Evolutionary conservation across 75 land plant genomes (phyloP).

Genomic region (Pinus albicaulis): DNA sequence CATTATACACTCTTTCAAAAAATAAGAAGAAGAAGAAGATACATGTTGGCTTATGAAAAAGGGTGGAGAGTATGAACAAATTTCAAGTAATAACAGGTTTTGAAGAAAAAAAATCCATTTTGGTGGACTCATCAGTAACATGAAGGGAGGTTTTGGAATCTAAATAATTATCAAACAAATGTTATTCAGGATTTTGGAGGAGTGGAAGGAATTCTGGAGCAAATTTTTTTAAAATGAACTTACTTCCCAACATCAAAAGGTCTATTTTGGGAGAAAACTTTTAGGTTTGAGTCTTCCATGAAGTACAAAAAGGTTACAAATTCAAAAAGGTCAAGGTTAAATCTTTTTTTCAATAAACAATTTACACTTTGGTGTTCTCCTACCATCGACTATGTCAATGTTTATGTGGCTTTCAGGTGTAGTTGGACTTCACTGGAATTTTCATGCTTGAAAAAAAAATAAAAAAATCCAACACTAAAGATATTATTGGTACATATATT

Average conservation of each 20-base stretch:
- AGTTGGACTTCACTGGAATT: too few species aligned
- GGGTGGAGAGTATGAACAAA: too few species aligned
- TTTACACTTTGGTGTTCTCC: slow-evolving; percentile 99
- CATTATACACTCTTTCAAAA: too few species aligned
- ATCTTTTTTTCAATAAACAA: slow-evolving; percentile 68
- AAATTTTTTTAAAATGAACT: slow-evolving; percentile 93
- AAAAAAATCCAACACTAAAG: too few species aligned
- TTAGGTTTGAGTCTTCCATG: slow-evolving; percentile 53
- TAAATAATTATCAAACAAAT: slow-evolving; percentile 96
- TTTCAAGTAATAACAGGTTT: too few species aligned
- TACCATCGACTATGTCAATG: slow-evolving; percentile 96
- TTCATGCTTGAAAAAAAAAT: too few species aligned
- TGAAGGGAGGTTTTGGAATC: slow-evolving; percentile 90
- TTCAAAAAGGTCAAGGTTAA: slow-evolving; percentile 5
- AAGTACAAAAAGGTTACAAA: slow-evolving; percentile 55
- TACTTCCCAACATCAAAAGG: slow-evolving; percentile 65
- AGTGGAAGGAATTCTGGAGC: slow-evolving; percentile 96
- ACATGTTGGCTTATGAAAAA: too few species aligned
- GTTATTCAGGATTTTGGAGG: slow-evolving; percentile 98
- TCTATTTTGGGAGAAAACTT: slow-evolving; percentile 54
- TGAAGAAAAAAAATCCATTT: too few species aligned
- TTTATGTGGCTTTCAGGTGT: too few species aligned
- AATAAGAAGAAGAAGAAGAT: too few species aligned
- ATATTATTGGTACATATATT: too few species aligned
- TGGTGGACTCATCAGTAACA: too few species aligned